A percentile compares a stretch with the other conserved stretches of the same genome.
phyloP scores from a whole-genome alignment of 2,329 filamentous ascomycete species.

The Penicillium sp. region DNA sequence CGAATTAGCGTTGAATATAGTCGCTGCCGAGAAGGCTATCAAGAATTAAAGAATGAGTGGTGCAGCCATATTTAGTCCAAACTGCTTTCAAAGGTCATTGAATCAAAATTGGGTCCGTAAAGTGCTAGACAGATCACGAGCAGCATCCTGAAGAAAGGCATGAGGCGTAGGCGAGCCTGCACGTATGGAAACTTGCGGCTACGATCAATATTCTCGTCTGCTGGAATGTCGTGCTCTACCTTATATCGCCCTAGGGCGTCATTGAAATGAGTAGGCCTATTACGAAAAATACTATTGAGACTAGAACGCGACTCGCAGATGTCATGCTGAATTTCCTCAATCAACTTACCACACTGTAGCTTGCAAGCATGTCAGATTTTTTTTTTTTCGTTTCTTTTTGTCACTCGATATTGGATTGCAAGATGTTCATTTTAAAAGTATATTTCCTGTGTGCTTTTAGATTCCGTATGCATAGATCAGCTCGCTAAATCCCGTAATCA shows the following conservation, averaged over 20 bases:
- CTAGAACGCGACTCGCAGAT: background rate
- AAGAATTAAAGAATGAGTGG: constrained; percentile 9
- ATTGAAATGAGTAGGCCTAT: background rate
- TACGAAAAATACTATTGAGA: too few relatives aligned
- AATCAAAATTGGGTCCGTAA: constrained; percentile 1
- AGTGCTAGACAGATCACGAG: background rate
- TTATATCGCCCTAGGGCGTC: background rate
- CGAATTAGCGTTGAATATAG: constrained; percentile 6
- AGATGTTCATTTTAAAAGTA: background rate
- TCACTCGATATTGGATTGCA: too few relatives aligned
- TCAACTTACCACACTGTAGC: background rate
- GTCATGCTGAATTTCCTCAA: background rate
- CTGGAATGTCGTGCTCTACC: background rate
- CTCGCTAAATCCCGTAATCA: background rate
- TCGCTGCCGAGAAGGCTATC: constrained; percentile 4
- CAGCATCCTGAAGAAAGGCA: constrained; percentile 1
- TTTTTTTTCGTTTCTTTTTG: too few relatives aligned
- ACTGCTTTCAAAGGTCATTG: background rate
- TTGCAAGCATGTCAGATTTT: background rate
- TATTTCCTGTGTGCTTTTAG: background rate
- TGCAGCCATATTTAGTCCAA: background rate
- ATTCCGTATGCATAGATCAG: background rate
- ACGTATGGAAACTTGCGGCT: background rate
- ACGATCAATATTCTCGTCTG: background rate
- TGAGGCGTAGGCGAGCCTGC: background rate